phyloP scores from a whole-genome alignment of 176 grass and related monocot species.

The Melocanna baccifera region DNA sequence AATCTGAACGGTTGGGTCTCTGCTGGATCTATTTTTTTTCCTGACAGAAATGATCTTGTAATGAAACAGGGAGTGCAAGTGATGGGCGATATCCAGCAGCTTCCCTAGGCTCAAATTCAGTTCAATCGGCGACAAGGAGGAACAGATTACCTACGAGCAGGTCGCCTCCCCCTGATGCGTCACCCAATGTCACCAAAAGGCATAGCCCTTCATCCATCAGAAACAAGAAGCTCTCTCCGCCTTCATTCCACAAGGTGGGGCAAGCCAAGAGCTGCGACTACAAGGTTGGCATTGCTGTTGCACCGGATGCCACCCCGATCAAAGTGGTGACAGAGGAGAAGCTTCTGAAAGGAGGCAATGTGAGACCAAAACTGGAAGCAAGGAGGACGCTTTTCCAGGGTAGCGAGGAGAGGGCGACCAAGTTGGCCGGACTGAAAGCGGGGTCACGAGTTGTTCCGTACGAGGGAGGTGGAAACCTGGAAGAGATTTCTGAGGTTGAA shows the following conservation, averaged over 20 bases:
- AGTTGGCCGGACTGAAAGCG: slow-evolving; percentile 48
- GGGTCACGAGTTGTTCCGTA: slow-evolving; percentile 72
- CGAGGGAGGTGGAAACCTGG: slow-evolving; percentile 45
- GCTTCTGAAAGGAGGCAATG: slow-evolving; percentile 48
- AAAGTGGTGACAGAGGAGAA: slow-evolving; percentile 77
- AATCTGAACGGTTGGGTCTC: neutral
- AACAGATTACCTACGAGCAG: slow-evolving; percentile 43
- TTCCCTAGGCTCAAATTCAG: slow-evolving; percentile 52
- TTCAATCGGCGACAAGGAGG: slow-evolving; percentile 46
- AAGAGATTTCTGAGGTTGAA: slow-evolving; percentile 58
- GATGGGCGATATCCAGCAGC: slow-evolving; percentile 45
- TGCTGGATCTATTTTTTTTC: slow-evolving; percentile 1
- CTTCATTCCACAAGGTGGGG: slow-evolving; percentile 38
- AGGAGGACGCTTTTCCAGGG: slow-evolving; percentile 55
- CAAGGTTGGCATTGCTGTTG: slow-evolving; percentile 55
- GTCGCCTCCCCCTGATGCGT: slow-evolving; percentile 63
- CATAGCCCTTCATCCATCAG: slow-evolving; percentile 52
- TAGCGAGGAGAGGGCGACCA: slow-evolving; percentile 49
- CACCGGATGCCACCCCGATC: slow-evolving; percentile 58
- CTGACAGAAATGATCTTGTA: neutral
- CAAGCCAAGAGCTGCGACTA: slow-evolving; percentile 55
- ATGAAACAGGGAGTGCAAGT: slow-evolving; percentile 57
- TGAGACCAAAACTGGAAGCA: slow-evolving; percentile 53
- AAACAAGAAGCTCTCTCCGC: slow-evolving; percentile 68
- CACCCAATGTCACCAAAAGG: slow-evolving; percentile 51